These are phyloP conservation scores for Glarea lozoyensis DNA, from an alignment of 495 filamentous ascomycete genomes.

Conservation along the genomic window DNA sequence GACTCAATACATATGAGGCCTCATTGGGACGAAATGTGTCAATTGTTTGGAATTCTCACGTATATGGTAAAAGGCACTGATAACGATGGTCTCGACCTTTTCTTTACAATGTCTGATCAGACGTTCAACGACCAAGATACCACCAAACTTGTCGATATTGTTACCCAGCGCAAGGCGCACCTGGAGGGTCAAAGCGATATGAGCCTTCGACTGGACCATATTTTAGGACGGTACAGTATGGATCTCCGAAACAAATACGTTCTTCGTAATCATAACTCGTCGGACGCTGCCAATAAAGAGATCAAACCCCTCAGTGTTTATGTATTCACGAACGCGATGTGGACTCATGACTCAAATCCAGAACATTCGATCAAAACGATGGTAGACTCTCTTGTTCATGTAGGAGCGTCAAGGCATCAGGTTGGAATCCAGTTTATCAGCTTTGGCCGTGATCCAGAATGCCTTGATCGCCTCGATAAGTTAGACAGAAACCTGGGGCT, in stretches of 20 bases:
- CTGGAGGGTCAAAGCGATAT: conserved; percentile 4
- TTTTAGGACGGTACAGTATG: conserved; percentile 7
- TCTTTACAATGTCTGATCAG: conserved; percentile 1
- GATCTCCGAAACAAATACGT: no score
- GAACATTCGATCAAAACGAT: conserved; percentile 7
- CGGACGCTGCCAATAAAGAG: no score
- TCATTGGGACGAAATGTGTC: conserved; percentile 9
- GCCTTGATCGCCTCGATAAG: conserved; percentile 4
- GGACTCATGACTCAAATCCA: conserved; percentile 3
- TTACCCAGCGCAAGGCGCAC: neutral
- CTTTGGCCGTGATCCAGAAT: conserved; percentile 1
- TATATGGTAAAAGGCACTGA: conserved; percentile 8
- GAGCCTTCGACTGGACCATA: conserved; percentile 4
- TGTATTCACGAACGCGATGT: conserved; percentile 9
- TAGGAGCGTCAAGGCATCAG: neutral
- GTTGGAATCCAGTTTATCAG: no score
- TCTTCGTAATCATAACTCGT: no score
- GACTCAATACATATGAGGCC: conserved; percentile 7
- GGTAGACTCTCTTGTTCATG: neutral
- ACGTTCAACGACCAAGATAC: conserved; percentile 2
- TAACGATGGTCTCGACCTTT: conserved; percentile 9
- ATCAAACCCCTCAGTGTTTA: conserved; percentile 11
- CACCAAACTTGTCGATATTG: conserved; percentile 3
- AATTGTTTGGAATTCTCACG: conserved; percentile 8
- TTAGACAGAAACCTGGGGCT: conserved; percentile 4